Evolutionary conservation across 768 basidiomycete genomes (phyloP).

Genomic region (Leccinum arenicola): DNA sequence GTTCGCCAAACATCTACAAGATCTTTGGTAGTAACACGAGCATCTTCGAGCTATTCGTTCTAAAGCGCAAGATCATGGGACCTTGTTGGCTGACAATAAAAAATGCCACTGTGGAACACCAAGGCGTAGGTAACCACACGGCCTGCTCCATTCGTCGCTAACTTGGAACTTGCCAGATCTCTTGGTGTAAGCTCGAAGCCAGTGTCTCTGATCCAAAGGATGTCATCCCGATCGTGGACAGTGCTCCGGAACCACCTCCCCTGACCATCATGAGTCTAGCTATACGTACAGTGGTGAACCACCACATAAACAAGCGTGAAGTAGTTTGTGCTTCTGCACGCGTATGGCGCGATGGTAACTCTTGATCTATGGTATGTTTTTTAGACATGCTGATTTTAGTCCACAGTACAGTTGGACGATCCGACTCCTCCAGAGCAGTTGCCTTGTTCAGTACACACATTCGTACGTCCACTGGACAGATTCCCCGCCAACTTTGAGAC

Average conservation of each 20-base stretch:
- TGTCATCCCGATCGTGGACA: constrained; percentile 78
- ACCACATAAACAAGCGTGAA: constrained; percentile 91
- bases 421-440: constrained; percentile 86
- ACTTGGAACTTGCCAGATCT: constrained; percentile 53
- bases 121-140: constrained; percentile 59
- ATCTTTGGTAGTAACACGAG: constrained; percentile 91
- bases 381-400: not conserved
- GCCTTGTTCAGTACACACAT: constrained; percentile 80
- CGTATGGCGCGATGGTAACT: constrained; percentile 73
- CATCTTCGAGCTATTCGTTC: constrained; percentile 88
- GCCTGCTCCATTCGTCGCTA: not conserved
- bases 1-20: constrained; percentile 79
- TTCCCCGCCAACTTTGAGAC: constrained; percentile 85
- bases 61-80: constrained; percentile 98
- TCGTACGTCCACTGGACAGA: constrained; percentile 83
- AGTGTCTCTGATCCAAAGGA: constrained; percentile 83
- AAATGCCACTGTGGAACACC: constrained; percentile 68
- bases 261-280: constrained; percentile 89
- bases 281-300: constrained; percentile 88
- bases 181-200: constrained; percentile 96
- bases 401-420: constrained; percentile 82
- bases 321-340: constrained; percentile 82
- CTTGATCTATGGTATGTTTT: not conserved
- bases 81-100: constrained; percentile 95
- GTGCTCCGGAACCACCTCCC: constrained; percentile 78